phyloP scores from a whole-genome alignment of 2,329 filamentous ascomycete species.

The Diplodia seriata region DNA sequence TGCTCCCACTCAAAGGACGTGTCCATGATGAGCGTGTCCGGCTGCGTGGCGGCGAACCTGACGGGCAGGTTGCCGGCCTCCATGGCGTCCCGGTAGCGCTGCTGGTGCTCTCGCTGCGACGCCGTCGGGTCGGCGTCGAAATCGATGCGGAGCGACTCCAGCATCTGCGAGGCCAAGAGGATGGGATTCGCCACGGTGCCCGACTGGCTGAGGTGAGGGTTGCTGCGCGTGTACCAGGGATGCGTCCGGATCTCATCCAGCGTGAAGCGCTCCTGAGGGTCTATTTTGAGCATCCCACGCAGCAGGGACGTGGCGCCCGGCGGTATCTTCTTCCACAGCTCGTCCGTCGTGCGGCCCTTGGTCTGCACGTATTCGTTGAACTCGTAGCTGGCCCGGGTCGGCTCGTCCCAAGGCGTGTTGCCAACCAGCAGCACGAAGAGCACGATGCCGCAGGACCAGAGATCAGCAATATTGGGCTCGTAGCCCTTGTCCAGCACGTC shows the following conservation, averaged over 20 bases:
- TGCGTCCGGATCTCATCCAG: constrained; percentile 86
- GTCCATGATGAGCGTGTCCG: constrained; percentile 77
- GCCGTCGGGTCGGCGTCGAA: constrained; percentile 72
- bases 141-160: constrained; percentile 88
- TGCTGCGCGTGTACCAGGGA: constrained; percentile 90
- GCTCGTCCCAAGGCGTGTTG: constrained; percentile 98
- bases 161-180: constrained; percentile 90
- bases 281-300: constrained; percentile 89
- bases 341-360: constrained; percentile 81
- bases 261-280: constrained; percentile 77
- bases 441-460: constrained; percentile 99
- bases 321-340: constrained; percentile 83
- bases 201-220: constrained; percentile 75
- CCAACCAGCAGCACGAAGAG: constrained; percentile 93
- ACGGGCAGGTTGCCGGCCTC: constrained; percentile 66
- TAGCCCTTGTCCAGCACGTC: constrained; percentile 66
- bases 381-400: constrained; percentile 84
- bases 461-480: constrained; percentile 80
- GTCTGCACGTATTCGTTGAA: constrained; percentile 85
- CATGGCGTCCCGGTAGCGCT: constrained; percentile 60
- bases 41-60: constrained; percentile 80
- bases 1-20: constrained; percentile 87
- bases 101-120: constrained; percentile 51
- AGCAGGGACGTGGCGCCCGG: constrained; percentile 78
- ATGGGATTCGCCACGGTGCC: constrained; percentile 81